Evolutionary conservation across 768 basidiomycete genomes (phyloP), one percentile per base, ranked within the genome.

Genomic region (Mycena rosella): DNA sequence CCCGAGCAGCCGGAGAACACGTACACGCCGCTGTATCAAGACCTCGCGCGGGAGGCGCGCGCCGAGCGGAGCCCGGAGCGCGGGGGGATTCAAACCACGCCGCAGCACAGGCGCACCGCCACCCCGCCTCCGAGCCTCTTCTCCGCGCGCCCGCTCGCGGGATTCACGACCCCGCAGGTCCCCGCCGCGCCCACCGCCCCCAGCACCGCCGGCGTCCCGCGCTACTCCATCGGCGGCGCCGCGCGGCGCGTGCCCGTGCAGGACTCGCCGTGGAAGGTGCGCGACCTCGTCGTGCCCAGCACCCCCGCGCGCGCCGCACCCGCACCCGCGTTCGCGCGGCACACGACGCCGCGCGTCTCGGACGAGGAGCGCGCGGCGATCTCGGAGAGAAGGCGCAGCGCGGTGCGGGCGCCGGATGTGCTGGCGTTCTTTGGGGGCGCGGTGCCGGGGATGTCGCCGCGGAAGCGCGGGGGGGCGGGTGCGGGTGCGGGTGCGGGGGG

Each of bases 271-370:
- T 71, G 62, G 72, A 69, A 55, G 18, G 72, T 72, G 40, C 70
- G 73, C 24, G 80, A 77, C 3, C 22, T 59, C 24, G 80, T 82
- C 42, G 78, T 80, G 24, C 22, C 36, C 5, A 5, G 29, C 7
- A 32, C 62, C 20, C 8, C 69, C 82, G 20, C 74, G 83, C 30
- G 78, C 82, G 34, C 74, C 77, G 77, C 42, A 14, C 42, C 42
- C 81, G 30, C 79, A 80, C 75, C 78, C 65, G 80, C n/a, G n/a
- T n/a, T n/a, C n/a, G n/a, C n/a, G n/a, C n/a, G n/a, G n/a, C n/a
- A n/a, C n/a, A 10, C 17, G n/a, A 5, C 80, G 75, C 72, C 78
- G 60, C 69, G 78, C 38, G 38, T 71, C 8, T 67, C 70, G 22
- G 66, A 67, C 29, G 69, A 38, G 42, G 69, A 71, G 56, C 54